Evolutionary conservation across 441 rosid genomes (phyloP), one percentile per base, ranked within the genome.

Genomic region (Arabidopsis lyrata): DNA sequence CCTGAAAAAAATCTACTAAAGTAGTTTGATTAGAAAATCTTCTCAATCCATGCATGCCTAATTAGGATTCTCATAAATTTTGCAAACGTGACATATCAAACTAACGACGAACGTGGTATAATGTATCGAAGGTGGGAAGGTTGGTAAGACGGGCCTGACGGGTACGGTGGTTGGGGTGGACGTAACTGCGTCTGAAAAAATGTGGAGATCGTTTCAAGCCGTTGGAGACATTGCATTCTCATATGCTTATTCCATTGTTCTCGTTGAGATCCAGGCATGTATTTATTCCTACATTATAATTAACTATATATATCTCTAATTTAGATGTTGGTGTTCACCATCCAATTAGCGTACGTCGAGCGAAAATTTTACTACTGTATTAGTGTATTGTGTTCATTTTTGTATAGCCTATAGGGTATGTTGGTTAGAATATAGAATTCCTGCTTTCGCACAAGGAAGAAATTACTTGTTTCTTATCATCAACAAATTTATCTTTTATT

Each of bases 211-310:
- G 52, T 76, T 90, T 5, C 89, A 83, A 81, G 90, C 96, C 6
- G 38, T 87, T 54, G 92, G 93, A 0, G 38, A 88, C 54, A 83
- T 90, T 64, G 93, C 96, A 48, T 87, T 88, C 57, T 79, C 93
- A n/a, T 90, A 83, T 15, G 78, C 85, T 65, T 90, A 24, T 76
- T 70, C 89, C 15, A 49, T 53, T 14, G 80, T 90, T 58, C 90
- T 90, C 39, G 62, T 88, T 20, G 96, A 90, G 80, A 90, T 88
- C n/a, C 93, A 88, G 89, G 96, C 68, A 72, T 52, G 24, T 67
- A 2, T 4, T 13, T 3, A 13, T 48, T 12, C 9, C 12, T 16
- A 45, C 7, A 15, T 5, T 35, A 20, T 20, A 20, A n/a, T n/a
- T n/a, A n/a, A n/a, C n/a, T n/a, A n/a, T n/a, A n/a, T 24, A 39